Evolutionary conservation across 2,329 filamentous ascomycete species (phyloP), one percentile per base, ranked within the genome.

Genomic region (Rhynchosporium agropyri): DNA sequence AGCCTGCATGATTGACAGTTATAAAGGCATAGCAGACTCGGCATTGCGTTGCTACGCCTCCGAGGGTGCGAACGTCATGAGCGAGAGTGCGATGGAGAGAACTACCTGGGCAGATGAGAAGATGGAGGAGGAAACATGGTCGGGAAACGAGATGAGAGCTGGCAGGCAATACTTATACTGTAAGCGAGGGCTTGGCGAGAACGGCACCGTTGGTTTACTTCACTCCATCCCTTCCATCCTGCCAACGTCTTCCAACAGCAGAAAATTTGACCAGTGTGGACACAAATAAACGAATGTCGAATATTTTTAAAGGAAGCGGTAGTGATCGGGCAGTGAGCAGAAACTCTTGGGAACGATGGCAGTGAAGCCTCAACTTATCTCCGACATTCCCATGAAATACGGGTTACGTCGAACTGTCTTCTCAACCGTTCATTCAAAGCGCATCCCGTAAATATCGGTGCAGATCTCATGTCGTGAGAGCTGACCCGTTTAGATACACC

Each of bases 171-270:
- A 29, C 20, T 20, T 10, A 15, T 7, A 29, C 20, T 20, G 20
- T 10, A 49, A 31, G 48, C 28, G 51, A 54, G 51, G 28, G 51
- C 51, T 54, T 42, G n/a, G 36, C 20, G 20, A 55, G 55, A 63
- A 58, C 61, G 55, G 54, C 61, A 63, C 46, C 48, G 55, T 54
- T 55, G 55, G 13, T 53, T 59, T 15, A 26, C 15, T 20, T 40
- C 13, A 7, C 33, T 10, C 33, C 28, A 13, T 51, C 38, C 50
- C 28, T 12, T 20, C 20, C 36, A 2, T 38, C 33, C 2, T 20
- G 9, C 33, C 7, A 10, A 29, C n/a, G 2, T 13, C 15, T 20
- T 20, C 50, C 13, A 36, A 15, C 38, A 4, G 12, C 50, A 40
- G n/a, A 20, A 13, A 7, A 26, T 20, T 13, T 8, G 38, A n/a